These are phyloP conservation scores for Plantago major DNA, from an alignment of 257 asterid genomes.

Conservation along the genomic window DNA sequence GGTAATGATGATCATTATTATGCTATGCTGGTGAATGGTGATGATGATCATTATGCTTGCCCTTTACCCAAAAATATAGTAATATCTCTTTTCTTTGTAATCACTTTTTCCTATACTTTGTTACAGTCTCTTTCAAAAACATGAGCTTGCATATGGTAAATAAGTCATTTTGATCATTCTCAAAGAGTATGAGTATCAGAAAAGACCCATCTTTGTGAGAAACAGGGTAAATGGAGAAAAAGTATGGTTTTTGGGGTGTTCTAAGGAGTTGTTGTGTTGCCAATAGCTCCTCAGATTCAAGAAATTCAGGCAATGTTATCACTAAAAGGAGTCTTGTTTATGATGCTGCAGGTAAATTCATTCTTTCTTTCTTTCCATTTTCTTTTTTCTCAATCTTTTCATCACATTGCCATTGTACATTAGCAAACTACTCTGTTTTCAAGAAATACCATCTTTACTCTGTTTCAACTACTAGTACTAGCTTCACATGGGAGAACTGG, in stretches of 20 bases:
- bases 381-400: background rate
- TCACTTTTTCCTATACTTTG: conserved; percentile 17
- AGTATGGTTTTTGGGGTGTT: conserved; percentile 84
- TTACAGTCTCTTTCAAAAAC: conserved; percentile 20
- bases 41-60: conserved; percentile 45
- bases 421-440: too few relatives aligned
- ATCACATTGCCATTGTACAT: too few relatives aligned
- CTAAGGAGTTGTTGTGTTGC: conserved; percentile 53
- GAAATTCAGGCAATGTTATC: conserved; percentile 43
- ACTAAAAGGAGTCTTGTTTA: conserved; percentile 83
- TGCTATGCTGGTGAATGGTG: conserved; percentile 42
- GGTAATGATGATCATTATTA: too few relatives aligned
- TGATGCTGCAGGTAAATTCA: conserved; percentile 77
- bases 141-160: conserved; percentile 35
- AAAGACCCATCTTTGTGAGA: conserved; percentile 18
- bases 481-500: too few relatives aligned
- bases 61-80: conserved; percentile 17
- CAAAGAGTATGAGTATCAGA: conserved; percentile 6
- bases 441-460: too few relatives aligned
- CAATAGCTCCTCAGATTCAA: conserved; percentile 41
- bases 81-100: conserved; percentile 13
- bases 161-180: conserved; percentile 23
- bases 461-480: too few relatives aligned
- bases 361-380: conserved; percentile 3
- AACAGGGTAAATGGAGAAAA: conserved; percentile 38